Base-by-base conservation (phyloP, 768 basidiomycete species). In the Tylopilus subfusipes region DNA sequence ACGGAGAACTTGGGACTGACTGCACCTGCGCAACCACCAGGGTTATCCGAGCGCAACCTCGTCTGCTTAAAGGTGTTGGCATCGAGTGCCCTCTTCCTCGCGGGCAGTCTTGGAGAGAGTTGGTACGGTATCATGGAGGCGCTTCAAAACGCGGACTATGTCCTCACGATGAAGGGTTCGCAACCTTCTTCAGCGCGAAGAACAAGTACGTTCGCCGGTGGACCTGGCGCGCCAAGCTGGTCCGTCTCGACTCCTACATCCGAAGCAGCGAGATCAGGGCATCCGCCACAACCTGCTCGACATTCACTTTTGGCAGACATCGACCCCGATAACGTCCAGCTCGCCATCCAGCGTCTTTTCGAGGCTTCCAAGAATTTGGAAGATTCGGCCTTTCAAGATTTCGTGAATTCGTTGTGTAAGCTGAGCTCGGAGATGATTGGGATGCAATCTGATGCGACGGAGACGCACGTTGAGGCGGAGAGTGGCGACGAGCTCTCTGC, bases 121-220 rank as follows among this genome's bases (percentile, higher is more conserved):
- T 98, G 96, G 96, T 96, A 91, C 68, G 80, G 86, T 42, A 81
- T 98, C 10, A 76, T 98, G 49, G 95, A 98, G 64, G 84, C 88
- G 1, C 72, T 98, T 22, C 96, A 98, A 72, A 98, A 94, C 60
- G 95, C 96, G 8, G 94, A 96, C 63, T 93, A 93, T 62, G 90
- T 99, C 19, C 75, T 98, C 19, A 82, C 82, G 10, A 75, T 79
- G 62, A 87, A 84, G 70, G 82, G 77, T 3, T 72, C 71, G 2
- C 70, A 69, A 29, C 58, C 63, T 29, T 54, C 70, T 8, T 58
- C 66, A 5, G 66, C 60, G 2, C 64, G 66, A 22, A 74, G 70
- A 50, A 70, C 73, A 50, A 72, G 71, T 34, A 56, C 66, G 10
- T 59, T 72, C 24, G 63, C 59, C 10, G 70, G 72, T 30, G 74